Evolutionary conservation across 2,329 filamentous ascomycete genomes (phyloP).

Genomic region (Golovinomyces cichoracearum): DNA sequence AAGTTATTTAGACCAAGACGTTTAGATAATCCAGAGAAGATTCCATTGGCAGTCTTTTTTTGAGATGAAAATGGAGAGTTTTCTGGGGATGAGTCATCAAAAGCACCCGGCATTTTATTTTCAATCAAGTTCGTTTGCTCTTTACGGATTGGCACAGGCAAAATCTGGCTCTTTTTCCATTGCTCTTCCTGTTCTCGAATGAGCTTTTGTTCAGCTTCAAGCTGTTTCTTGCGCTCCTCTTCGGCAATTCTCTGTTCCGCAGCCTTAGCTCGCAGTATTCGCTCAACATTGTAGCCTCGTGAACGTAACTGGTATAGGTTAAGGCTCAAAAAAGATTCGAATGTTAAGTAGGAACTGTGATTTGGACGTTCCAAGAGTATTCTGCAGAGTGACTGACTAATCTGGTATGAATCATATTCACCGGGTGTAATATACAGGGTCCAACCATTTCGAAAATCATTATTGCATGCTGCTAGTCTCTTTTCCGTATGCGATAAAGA

Average conservation of each 20-base stretch:
- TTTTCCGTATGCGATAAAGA: slow-evolving; percentile 46
- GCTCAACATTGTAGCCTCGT: slow-evolving; percentile 88
- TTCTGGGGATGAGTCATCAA: slow-evolving; percentile 36
- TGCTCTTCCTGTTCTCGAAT: slow-evolving; percentile 33
- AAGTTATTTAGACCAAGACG: slow-evolving; percentile 38
- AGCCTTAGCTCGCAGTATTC: slow-evolving; percentile 68
- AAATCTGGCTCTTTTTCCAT: slow-evolving; percentile 15
- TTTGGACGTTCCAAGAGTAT: slow-evolving; percentile 59
- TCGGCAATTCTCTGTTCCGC: slow-evolving; percentile 73
- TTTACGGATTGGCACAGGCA: slow-evolving; percentile 4
- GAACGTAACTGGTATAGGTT: slow-evolving; percentile 57
- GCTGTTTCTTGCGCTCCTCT: slow-evolving; percentile 46
- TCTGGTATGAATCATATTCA: slow-evolving; percentile 65
- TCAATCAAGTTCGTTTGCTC: slow-evolving; percentile 18
- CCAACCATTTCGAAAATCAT: slow-evolving; percentile 27
- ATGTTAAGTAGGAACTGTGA: slow-evolving; percentile 66
- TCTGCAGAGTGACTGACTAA: slow-evolving; percentile 65
- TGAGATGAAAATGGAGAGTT: slow-evolving; percentile 19
- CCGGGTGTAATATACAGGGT: slow-evolving; percentile 45
- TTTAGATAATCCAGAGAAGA: slow-evolving; percentile 42
- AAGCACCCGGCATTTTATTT: slow-evolving; percentile 48
- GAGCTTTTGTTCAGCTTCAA: slow-evolving; percentile 45
- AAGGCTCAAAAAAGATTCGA: slow-evolving; percentile 73
- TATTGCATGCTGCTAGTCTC: slow-evolving; percentile 43
- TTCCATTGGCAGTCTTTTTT: slow-evolving; percentile 22